phyloP scores from a whole-genome alignment of 306 rosid species.

The Fagus sylvatica region DNA sequence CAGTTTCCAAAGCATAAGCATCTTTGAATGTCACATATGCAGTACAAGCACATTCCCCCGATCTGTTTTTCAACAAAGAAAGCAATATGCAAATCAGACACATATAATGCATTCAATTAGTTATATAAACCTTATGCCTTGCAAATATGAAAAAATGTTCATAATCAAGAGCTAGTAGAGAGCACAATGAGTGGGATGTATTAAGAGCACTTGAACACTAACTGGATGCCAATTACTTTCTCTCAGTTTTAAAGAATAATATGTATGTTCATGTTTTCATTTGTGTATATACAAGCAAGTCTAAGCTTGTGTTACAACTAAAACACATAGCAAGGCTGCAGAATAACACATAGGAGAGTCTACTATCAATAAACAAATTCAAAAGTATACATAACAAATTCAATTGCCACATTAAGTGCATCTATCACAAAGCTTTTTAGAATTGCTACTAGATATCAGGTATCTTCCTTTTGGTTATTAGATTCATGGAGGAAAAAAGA shows the following conservation, averaged over 20 bases:
- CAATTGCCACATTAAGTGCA: background rate
- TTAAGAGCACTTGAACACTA: background rate
- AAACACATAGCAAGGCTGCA: background rate
- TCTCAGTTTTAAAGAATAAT: background rate
- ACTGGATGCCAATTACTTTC: background rate
- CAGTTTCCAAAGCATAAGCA: constrained; percentile 87
- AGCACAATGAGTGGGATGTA: background rate
- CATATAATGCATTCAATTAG: constrained; percentile 2
- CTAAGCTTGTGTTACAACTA: background rate
- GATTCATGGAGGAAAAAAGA: constrained; percentile 3
- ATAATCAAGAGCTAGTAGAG: background rate
- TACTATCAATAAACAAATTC: background rate
- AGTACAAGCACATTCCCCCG: constrained; percentile 52
- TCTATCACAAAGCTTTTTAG: background rate
- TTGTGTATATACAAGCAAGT: background rate
- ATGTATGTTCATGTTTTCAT: background rate
- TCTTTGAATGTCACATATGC: constrained; percentile 91
- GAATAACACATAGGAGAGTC: background rate
- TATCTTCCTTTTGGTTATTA: background rate
- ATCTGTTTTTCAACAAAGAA: constrained; percentile 47
- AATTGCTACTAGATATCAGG: background rate
- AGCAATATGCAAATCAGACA: constrained; percentile 24
- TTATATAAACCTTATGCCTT: constrained; percentile 8
- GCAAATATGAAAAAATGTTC: constrained; percentile 5
- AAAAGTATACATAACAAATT: background rate